Conservation (phyloP, 192 early-diverging fungal species). For the Chytriomyces confervae region DNA sequence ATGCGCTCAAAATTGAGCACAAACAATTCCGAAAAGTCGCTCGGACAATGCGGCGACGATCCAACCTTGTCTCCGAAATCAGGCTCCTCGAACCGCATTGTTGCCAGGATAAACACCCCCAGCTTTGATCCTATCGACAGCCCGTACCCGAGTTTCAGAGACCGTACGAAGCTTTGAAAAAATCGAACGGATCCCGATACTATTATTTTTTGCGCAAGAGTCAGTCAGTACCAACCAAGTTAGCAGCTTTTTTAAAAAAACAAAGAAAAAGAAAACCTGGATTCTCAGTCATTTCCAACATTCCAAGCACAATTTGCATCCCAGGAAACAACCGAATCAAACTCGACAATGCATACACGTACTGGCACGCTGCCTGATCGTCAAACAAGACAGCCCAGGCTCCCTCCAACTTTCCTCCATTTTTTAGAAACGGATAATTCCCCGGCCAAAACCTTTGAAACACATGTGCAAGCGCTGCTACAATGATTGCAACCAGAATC, state of each 20-base stretch:
- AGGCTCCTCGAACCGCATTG: neutral
- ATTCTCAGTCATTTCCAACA: constrained; percentile 23
- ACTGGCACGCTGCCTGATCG: constrained; percentile 11
- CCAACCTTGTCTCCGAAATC: constrained; percentile 11
- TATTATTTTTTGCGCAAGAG: neutral
- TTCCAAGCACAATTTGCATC: constrained; percentile 8
- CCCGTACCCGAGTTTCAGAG: constrained; percentile 29
- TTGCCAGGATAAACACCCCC: constrained; percentile 18
- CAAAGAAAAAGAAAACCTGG: neutral
- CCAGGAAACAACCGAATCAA: constrained; percentile 24
- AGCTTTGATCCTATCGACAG: constrained; percentile 29
- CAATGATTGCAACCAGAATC: constrained; percentile 16
- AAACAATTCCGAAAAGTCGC: neutral
- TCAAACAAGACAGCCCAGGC: neutral
- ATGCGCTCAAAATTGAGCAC: neutral
- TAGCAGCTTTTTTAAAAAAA: neutral
- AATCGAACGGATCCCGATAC: constrained; percentile 34
- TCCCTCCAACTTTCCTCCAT: neutral
- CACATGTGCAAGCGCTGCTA: constrained; percentile 7
- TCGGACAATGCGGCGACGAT: neutral
- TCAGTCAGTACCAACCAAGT: neutral
- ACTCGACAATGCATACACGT: neutral
- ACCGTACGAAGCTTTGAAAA: constrained; percentile 24
- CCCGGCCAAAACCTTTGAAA: constrained; percentile 24
- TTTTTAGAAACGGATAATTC: constrained; percentile 11